Evolutionary conservation across 257 asterid species (phyloP), one percentile per base, ranked within the genome.

Genomic region (Lycium ferocissimum): DNA sequence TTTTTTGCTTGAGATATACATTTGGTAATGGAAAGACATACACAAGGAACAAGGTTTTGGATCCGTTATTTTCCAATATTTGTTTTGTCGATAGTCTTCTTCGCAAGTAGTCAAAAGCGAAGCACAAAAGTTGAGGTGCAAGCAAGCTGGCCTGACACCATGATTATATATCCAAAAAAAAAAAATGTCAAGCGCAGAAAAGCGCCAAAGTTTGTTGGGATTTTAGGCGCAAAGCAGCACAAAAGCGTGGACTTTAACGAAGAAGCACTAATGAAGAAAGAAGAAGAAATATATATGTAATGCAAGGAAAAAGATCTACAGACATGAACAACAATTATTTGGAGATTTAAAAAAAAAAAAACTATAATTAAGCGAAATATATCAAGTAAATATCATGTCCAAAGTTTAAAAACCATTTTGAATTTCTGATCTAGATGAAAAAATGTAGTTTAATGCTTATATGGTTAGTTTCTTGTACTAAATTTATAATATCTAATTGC

Each of bases 21-120:
- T 76, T 40, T 51, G 82, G 47, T 76, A 53, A 15, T 54, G 22
- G 81, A 76, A 26, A 63, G 65, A 53, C 26, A 14, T 53, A 26
- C 63, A 51, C 82, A 53, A 51, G 65, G 47, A 76, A 53, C 82
- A 53, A 76, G 63, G 49, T 22, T 53, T 76, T 76, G 26, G 73
- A 76, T 53, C 47, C 51, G 47, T 26, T 10, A 53, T 76, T 76
- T 22, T 76, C 20, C 56, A 40, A 15, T 71, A 62, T 76, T 76
- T 76, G 81, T 76, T 75, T 51, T 76, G 63, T 76, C 82, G 7
- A 49, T 49, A 12, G 22, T 75, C 81, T 49, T 76, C 62, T 49
- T 76, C 59, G 2, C 5, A 11, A 26, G 82, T 51, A 76, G 65
- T 76, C 26, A 26, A 76, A 38, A 38, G 26, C 4, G 53, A 38